A percentile compares a stretch with the other conserved stretches of the same genome.
Evolutionary conservation across 1,284 basidiomycete genomes (phyloP).

Genomic region (Cutaneotrichosporon sp.): DNA sequence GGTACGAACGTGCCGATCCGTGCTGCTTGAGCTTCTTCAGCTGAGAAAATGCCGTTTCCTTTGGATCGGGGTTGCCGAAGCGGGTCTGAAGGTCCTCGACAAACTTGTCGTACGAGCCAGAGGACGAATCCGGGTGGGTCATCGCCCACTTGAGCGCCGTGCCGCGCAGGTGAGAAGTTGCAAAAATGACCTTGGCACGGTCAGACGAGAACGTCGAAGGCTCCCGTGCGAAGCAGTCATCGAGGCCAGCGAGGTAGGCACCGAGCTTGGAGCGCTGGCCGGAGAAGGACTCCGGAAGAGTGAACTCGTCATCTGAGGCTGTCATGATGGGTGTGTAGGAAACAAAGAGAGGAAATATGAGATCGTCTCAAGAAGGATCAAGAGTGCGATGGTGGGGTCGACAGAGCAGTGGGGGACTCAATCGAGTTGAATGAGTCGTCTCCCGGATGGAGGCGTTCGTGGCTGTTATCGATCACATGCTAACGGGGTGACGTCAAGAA

Average conservation of each 20-base stretch:
- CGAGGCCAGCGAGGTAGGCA: slow-evolving; percentile 14
- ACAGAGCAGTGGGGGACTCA: no score
- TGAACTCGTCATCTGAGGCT: slow-evolving; percentile 13
- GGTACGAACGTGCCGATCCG: slow-evolving; percentile 9
- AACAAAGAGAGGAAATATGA: neutral
- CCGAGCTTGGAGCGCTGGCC: slow-evolving; percentile 12
- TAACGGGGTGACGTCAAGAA: neutral
- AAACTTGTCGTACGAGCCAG: slow-evolving; percentile 8
- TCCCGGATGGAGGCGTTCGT: no score
- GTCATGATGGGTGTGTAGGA: slow-evolving; percentile 3
- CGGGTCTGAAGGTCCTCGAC: slow-evolving; percentile 8
- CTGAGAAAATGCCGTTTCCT: slow-evolving; percentile 15
- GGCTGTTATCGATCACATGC: no score
- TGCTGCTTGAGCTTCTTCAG: slow-evolving; percentile 22
- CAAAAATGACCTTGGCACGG: slow-evolving; percentile 23
- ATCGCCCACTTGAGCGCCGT: slow-evolving; percentile 18
- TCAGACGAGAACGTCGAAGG: slow-evolving; percentile 30
- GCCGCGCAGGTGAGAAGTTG: slow-evolving; percentile 15
- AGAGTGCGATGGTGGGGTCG: no score
- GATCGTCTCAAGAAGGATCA: no score
- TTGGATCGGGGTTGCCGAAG: slow-evolving; percentile 19
- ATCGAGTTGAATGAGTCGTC: no score
- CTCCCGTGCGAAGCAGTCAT: slow-evolving; percentile 23
- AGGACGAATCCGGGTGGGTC: slow-evolving; percentile 10
- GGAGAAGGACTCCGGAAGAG: slow-evolving; percentile 10